phyloP scores from a whole-genome alignment of 2,329 filamentous ascomycete species.

The Fusarium abutilonis region DNA sequence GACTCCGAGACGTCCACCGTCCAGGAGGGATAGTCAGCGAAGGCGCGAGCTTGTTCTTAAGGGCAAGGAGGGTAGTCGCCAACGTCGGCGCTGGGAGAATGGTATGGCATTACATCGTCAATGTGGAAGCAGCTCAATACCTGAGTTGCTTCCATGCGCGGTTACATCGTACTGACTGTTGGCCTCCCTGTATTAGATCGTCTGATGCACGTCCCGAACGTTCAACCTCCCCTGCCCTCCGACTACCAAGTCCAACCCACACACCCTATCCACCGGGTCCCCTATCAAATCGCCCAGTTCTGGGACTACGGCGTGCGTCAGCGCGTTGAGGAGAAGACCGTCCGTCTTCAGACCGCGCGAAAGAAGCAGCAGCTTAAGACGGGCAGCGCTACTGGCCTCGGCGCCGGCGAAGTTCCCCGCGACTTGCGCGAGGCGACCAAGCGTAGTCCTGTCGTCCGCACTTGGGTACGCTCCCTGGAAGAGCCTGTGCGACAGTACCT shows the following conservation, averaged over 20 bases:
- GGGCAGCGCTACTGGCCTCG: constrained; percentile 56
- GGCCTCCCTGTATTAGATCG: constrained; percentile 67
- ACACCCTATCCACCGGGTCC: constrained; percentile 79
- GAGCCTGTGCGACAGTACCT: constrained; percentile 84
- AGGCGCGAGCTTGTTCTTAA: constrained; percentile 81
- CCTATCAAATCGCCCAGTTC: constrained; percentile 87
- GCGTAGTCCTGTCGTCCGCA: constrained; percentile 79
- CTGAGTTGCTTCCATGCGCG: neutral
- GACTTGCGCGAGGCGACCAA: constrained; percentile 85
- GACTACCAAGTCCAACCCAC: constrained; percentile 89
- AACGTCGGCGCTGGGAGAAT: constrained; percentile 94
- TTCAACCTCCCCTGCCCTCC: constrained; percentile 78
- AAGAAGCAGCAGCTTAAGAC: constrained; percentile 58
- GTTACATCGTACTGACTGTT: constrained; percentile 27
- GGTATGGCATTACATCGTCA: constrained; percentile 60
- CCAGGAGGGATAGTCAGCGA: constrained; percentile 64
- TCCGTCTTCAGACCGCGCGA: constrained; percentile 54
- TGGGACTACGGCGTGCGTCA: constrained; percentile 73
- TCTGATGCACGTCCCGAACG: constrained; percentile 86
- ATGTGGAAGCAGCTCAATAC: neutral
- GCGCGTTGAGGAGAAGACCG: constrained; percentile 59
- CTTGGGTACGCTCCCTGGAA: constrained; percentile 84
- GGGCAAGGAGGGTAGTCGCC: constrained; percentile 89
- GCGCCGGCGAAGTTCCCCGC: constrained; percentile 72
- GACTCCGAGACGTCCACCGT: constrained; percentile 57